Base-by-base conservation (phyloP, 495 filamentous ascomycete species). In the Lasiosphaeris hirsuta region DNA sequence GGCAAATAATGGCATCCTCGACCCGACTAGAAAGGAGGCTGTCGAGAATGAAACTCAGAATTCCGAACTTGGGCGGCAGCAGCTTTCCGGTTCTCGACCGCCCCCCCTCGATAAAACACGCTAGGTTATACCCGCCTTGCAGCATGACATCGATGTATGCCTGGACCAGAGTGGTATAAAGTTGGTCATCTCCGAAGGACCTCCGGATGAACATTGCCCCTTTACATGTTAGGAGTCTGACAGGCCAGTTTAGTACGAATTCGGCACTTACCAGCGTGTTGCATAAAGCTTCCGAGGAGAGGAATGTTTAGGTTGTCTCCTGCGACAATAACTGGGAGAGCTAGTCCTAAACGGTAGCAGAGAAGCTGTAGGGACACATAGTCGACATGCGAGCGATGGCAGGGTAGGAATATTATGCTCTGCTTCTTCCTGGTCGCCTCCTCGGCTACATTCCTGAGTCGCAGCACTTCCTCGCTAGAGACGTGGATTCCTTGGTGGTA, bases 401-500 rank as follows among this genome's bases (percentile, higher is more conserved):
- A 96, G 0, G 94, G 94, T 54, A 98, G 72, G 69, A 98, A 98
- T 47, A 98, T 90, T 57, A 97, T 94, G 49, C 90, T 95, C 68
- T 96, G 92, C 69, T 96, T 95, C 62, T 93, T 89, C 65, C 82
- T 81, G 40, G 85, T 85, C 1, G 94, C 93, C 67, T 87, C 75
- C 61, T 90, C 83, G 7, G 94, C 94, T 17, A 96, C 88, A 2
- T 78, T 84, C 40, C 93, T 76, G 48, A 98, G 69, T 14, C 90
- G 82, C 40, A 94, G 68, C 38, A 98, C 89, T 73, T 98, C 94
- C 67, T 96, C 90, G 66, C 89, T 94, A 7, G 90, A 96, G 17
- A 97, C 90, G 68, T 97, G 94, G 50, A 98, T 94, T n/a, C 90
- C 94, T 75, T 97, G 92, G 67, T 97, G 90, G 73, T 98, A 98